Conservation (phyloP, 139 green algal species). For the Chlorella sp. region DNA sequence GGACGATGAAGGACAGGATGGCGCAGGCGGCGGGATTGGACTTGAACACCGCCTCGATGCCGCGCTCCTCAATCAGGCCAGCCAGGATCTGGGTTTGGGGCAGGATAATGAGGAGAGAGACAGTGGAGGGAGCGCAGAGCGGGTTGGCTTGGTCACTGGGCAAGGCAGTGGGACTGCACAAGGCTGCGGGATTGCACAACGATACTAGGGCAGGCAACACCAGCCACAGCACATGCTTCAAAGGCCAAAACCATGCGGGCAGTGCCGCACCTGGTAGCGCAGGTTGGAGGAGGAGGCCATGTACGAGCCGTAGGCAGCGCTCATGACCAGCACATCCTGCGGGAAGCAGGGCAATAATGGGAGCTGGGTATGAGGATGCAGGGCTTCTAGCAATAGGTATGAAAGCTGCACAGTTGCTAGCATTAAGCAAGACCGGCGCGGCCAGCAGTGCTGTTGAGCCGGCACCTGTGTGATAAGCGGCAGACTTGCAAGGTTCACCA, state of each 20-base stretch:
- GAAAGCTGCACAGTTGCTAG: too few relatives aligned
- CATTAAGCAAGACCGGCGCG: too few relatives aligned
- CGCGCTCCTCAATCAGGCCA: slow-evolving; percentile 94
- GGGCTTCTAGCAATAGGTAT: too few relatives aligned
- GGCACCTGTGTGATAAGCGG: too few relatives aligned
- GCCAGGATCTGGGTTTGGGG: slow-evolving; percentile 69
- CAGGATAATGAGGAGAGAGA: neutral
- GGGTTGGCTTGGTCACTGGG: too few relatives aligned
- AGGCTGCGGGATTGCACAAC: too few relatives aligned
- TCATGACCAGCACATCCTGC: slow-evolving; percentile 87
- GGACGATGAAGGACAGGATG: slow-evolving; percentile 82
- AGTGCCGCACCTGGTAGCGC: slow-evolving; percentile 59
- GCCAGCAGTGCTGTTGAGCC: too few relatives aligned
- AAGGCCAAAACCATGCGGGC: too few relatives aligned
- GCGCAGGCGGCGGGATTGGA: slow-evolving; percentile 73
- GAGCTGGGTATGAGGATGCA: too few relatives aligned
- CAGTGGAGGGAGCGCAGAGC: neutral
- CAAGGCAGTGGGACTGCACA: neutral
- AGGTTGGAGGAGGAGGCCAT: slow-evolving; percentile 96
- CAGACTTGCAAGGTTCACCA: too few relatives aligned
- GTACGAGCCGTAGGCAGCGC: slow-evolving; percentile 92
- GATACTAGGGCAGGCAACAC: neutral
- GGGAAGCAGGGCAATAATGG: neutral
- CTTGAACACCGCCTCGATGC: slow-evolving; percentile 88
- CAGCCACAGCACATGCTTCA: neutral